A percentile compares a stretch with the other conserved stretches of the same genome.
These are phyloP conservation scores for Acer saccharum DNA, from an alignment of 345 rosid species.

Conservation along the genomic window DNA sequence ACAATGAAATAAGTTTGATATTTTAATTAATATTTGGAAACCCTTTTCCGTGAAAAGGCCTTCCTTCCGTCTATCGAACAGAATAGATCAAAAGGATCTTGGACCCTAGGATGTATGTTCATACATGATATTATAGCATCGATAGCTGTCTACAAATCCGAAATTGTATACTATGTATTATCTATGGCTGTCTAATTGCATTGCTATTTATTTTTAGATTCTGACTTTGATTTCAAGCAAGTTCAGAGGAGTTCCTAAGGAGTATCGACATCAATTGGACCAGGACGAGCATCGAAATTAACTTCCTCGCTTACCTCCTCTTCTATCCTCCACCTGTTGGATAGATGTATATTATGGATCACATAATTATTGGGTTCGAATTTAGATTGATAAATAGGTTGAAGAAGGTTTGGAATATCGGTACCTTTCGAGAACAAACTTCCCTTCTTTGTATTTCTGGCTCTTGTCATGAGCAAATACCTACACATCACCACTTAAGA, in stretches of 20 bases:
- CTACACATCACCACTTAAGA: constrained; percentile 17
- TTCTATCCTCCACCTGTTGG: constrained; percentile 43
- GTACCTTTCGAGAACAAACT: constrained; percentile 51
- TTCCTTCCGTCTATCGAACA: not conserved
- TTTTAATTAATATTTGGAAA: not conserved
- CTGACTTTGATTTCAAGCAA: not conserved
- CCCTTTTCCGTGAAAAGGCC: not conserved
- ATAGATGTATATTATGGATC: not conserved
- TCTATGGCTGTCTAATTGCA: constrained; percentile 1
- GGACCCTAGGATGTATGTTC: not conserved
- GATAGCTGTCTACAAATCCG: not conserved
- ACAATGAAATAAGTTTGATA: not conserved
- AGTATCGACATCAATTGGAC: constrained; percentile 32
- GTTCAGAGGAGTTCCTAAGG: not conserved
- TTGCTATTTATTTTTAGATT: not conserved
- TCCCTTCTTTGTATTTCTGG: constrained; percentile 54
- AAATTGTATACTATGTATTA: not conserved
- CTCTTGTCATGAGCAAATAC: constrained; percentile 39
- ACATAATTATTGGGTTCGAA: not conserved
- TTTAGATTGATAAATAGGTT: not conserved
- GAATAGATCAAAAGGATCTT: not conserved
- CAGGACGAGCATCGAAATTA: constrained; percentile 28
- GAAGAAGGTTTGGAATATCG: not conserved
- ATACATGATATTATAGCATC: not conserved
- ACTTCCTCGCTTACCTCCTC: constrained; percentile 33